A percentile compares a stretch with the other conserved stretches of the same genome.
Evolutionary conservation across 257 asterid genomes (phyloP).

Genomic region (Rehmannia glutinosa): DNA sequence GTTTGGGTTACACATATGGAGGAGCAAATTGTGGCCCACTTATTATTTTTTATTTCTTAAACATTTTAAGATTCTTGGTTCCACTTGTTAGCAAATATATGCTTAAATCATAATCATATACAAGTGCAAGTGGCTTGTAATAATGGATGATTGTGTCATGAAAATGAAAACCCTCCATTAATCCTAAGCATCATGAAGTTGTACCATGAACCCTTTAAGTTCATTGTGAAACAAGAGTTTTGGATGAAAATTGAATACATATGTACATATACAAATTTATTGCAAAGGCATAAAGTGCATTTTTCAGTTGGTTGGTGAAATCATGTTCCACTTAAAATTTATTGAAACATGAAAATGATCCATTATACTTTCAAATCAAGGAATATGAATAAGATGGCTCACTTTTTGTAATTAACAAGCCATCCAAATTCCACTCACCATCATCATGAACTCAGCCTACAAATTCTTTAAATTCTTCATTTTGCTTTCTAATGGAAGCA

Average conservation of each 20-base stretch:
- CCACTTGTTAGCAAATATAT: not conserved
- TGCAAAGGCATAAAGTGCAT: too few relatives aligned
- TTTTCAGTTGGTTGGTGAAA: too few relatives aligned
- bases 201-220: not conserved
- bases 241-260: too few relatives aligned
- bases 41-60: not conserved
- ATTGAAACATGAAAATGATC: not conserved
- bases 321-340: not conserved
- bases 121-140: not conserved
- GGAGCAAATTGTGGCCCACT: not conserved
- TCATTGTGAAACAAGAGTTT: too few relatives aligned
- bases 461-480: not conserved
- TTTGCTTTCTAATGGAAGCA: not conserved
- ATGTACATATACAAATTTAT: too few relatives aligned
- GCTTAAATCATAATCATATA: not conserved
- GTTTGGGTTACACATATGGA: not conserved
- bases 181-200: not conserved
- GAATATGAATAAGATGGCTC: not conserved
- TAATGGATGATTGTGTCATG: not conserved
- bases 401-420: not conserved
- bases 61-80: not conserved
- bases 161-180: not conserved
- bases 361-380: not conserved
- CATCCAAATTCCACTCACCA: not conserved
- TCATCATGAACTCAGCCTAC: not conserved